Evolutionary conservation across 306 rosid species (phyloP).

Genomic region (Cucumis melo): DNA sequence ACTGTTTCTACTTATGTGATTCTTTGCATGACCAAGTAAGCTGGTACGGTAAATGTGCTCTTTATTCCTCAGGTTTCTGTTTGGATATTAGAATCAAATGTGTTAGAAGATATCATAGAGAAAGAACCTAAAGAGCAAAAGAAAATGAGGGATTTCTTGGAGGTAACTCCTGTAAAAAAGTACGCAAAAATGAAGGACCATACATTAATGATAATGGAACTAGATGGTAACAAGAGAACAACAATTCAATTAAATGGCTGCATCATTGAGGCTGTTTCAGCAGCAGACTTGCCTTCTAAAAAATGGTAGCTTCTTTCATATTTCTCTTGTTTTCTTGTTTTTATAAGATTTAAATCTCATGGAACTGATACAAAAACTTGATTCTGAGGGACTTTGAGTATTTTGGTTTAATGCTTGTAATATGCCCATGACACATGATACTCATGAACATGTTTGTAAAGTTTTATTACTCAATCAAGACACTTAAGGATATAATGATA

Average conservation of each 20-base stretch:
- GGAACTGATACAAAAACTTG: neutral
- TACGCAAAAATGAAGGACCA: constrained; percentile 42
- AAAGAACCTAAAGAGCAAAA: constrained; percentile 37
- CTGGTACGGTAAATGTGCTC: constrained; percentile 2
- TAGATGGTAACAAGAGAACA: constrained; percentile 34
- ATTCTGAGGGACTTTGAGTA: neutral
- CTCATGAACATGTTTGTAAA: neutral
- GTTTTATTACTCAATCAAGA: neutral
- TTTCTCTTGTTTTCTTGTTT: neutral
- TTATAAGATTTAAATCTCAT: neutral
- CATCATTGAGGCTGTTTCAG: constrained; percentile 64
- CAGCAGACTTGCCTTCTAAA: constrained; percentile 48
- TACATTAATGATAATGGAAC: constrained; percentile 38
- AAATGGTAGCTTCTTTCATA: constrained; percentile 48
- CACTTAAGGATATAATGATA: neutral
- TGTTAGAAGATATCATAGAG: constrained; percentile 31
- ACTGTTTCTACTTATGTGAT: neutral
- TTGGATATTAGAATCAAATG: constrained; percentile 71
- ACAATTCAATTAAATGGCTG: constrained; percentile 45
- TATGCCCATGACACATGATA: neutral
- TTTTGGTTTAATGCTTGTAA: neutral
- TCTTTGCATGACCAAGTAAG: neutral
- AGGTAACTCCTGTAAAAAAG: constrained; percentile 53
- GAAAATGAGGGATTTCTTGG: constrained; percentile 43
- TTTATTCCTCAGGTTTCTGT: constrained; percentile 48